Percentiles rank a stretch among this genome's conserved stretches.
These are phyloP conservation scores for Cicer cuneatum DNA, from an alignment of 306 rosid genomes.

Conservation along the genomic window DNA sequence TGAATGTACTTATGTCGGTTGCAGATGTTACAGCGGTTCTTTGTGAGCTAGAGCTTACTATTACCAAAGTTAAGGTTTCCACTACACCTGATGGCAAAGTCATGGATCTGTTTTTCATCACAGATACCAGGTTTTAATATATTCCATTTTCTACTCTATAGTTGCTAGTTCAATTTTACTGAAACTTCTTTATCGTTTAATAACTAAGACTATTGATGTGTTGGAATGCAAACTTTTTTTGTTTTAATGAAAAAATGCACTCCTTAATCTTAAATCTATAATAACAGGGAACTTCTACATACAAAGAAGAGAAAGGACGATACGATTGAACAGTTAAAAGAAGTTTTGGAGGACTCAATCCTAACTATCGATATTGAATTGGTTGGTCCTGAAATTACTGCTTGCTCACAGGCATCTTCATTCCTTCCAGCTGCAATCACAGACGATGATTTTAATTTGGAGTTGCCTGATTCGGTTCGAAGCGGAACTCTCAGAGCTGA, in stretches of 20 bases:
- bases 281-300: constrained; percentile 79
- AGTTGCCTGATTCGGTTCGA: constrained; percentile 49
- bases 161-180: background rate
- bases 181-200: constrained; percentile 12
- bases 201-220: background rate
- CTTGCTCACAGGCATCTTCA: constrained; percentile 67
- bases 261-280: constrained; percentile 41
- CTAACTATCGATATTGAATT: constrained; percentile 72
- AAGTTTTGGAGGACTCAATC: constrained; percentile 58
- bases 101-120: constrained; percentile 91
- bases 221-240: background rate
- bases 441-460: constrained; percentile 58
- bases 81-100: constrained; percentile 96
- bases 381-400: constrained; percentile 68
- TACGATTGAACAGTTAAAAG: constrained; percentile 54
- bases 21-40: constrained; percentile 92
- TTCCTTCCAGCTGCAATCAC: constrained; percentile 78
- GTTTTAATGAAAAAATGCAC: constrained; percentile 13
- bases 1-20: constrained; percentile 36
- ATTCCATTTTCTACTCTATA: constrained; percentile 30
- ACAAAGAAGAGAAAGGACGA: constrained; percentile 77
- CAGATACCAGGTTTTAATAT: constrained; percentile 73
- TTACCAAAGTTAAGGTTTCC: constrained; percentile 91
- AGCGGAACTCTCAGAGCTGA: constrained; percentile 60
- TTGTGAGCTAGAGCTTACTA: constrained; percentile 79